These are phyloP conservation scores for Lactifluus echinatus DNA, from an alignment of 768 basidiomycete genomes.

Conservation along the genomic window DNA sequence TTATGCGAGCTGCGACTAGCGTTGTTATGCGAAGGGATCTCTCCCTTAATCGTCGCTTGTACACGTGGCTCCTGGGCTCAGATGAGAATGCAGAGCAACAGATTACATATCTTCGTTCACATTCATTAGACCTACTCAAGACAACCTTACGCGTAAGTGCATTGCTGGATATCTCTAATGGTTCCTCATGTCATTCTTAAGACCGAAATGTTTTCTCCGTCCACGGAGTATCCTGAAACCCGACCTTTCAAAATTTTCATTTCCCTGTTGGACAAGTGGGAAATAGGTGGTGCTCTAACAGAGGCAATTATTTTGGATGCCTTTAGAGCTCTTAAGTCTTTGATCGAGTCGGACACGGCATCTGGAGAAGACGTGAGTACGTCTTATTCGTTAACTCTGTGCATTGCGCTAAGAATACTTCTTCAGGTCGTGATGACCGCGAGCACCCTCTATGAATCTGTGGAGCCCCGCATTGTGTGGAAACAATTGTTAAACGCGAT, in stretches of 20 bases:
- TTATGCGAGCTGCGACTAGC: slow-evolving; percentile 78
- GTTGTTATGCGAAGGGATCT: slow-evolving; percentile 91
- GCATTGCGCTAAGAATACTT: neutral
- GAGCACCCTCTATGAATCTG: slow-evolving; percentile 83
- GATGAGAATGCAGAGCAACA: slow-evolving; percentile 74
- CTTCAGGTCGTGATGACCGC: slow-evolving; percentile 70
- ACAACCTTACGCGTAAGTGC: slow-evolving; percentile 55
- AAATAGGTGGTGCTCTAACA: slow-evolving; percentile 78
- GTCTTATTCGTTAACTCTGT: neutral
- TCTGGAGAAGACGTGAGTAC: slow-evolving; percentile 50
- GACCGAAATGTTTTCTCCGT: slow-evolving; percentile 71
- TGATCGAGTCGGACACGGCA: slow-evolving; percentile 45
- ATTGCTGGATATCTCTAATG: neutral
- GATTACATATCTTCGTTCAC: slow-evolving; percentile 52
- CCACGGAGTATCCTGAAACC: slow-evolving; percentile 65
- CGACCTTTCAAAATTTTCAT: slow-evolving; percentile 95
- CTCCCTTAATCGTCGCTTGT: slow-evolving; percentile 85
- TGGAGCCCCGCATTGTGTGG: slow-evolving; percentile 87
- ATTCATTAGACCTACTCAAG: slow-evolving; percentile 66
- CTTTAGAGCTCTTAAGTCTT: slow-evolving; percentile 58
- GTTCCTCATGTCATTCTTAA: slow-evolving; percentile 25
- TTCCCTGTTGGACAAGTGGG: slow-evolving; percentile 93
- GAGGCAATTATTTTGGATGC: slow-evolving; percentile 73
- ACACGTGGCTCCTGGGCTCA: slow-evolving; percentile 85
- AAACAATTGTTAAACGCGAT: slow-evolving; percentile 54